Conservation (phyloP, 768 basidiomycete species). For the Austroboletus festivus region DNA sequence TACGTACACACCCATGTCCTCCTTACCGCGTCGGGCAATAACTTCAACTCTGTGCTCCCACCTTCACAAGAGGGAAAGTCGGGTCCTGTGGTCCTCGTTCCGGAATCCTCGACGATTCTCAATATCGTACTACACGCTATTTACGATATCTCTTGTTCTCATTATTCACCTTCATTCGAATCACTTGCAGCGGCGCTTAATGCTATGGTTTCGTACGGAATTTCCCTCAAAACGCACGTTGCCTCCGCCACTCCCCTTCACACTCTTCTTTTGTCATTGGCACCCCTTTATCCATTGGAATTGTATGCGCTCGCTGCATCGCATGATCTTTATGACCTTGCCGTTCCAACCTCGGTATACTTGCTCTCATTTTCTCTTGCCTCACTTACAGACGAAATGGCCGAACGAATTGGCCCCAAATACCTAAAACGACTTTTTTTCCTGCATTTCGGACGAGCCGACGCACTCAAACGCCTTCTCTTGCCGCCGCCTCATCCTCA, state of each 20-base stretch:
- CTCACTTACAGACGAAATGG: constrained; percentile 67
- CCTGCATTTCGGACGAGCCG: constrained; percentile 77
- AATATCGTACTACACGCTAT: constrained; percentile 72
- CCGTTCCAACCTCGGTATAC: constrained; percentile 71
- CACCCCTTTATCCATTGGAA: constrained; percentile 66
- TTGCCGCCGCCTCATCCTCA: constrained; percentile 74
- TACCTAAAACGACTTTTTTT: constrained; percentile 83
- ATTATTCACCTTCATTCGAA: constrained; percentile 68
- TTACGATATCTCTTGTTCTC: constrained; percentile 70
- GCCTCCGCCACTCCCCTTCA: constrained; percentile 54
- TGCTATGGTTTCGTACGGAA: constrained; percentile 57
- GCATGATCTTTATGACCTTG: constrained; percentile 67
- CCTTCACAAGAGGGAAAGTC: constrained; percentile 35
- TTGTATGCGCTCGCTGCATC: constrained; percentile 69
- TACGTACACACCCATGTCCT: constrained; percentile 68
- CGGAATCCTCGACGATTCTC: constrained; percentile 58
- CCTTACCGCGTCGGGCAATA: constrained; percentile 58
- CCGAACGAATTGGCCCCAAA: constrained; percentile 63
- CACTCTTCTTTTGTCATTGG: constrained; percentile 59
- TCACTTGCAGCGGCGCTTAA: constrained; percentile 55
- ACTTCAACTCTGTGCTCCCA: constrained; percentile 59
- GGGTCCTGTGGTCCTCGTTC: constrained; percentile 54
- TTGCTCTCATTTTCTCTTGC: constrained; percentile 70
- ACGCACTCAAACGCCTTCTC: constrained; percentile 77
- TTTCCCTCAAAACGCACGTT: constrained; percentile 47